Evolutionary conservation across 2,329 filamentous ascomycete genomes (phyloP).

Genomic region (Hymenoscyphus linearis): DNA sequence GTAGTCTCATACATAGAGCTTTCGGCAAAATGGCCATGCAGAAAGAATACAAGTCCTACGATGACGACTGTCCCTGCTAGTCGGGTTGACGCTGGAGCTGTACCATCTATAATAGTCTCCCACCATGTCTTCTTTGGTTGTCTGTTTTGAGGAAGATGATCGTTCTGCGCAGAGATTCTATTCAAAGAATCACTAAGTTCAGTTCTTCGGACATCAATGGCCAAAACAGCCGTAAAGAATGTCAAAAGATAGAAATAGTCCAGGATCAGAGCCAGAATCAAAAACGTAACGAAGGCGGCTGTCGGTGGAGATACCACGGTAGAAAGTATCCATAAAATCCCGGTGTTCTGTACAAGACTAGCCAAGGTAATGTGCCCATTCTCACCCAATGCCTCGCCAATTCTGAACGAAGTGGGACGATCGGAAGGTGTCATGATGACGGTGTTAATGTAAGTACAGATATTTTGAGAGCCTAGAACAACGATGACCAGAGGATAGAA

Average conservation of each 20-base stretch:
- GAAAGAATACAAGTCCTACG: slow-evolving; percentile 64
- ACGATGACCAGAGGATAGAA: slow-evolving; percentile 74
- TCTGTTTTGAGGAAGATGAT: slow-evolving; percentile 21
- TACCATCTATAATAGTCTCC: slow-evolving; percentile 57
- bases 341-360: slow-evolving; percentile 62
- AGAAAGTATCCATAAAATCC: slow-evolving; percentile 61
- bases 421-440: slow-evolving; percentile 68
- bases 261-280: slow-evolving; percentile 67
- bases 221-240: slow-evolving; percentile 74
- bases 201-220: slow-evolving; percentile 70
- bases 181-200: slow-evolving; percentile 70
- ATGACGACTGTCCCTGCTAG: slow-evolving; percentile 71
- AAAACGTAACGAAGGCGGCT: slow-evolving; percentile 70
- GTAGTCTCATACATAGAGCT: slow-evolving; percentile 40
- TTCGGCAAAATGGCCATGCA: slow-evolving; percentile 72
- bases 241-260: slow-evolving; percentile 76
- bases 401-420: slow-evolving; percentile 61
- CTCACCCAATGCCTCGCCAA: slow-evolving; percentile 69
- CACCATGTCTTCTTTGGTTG: slow-evolving; percentile 46
- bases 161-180: slow-evolving; percentile 38
- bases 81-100: slow-evolving; percentile 62
- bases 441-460: slow-evolving; percentile 71
- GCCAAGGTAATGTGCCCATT: slow-evolving; percentile 65
- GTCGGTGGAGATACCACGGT: slow-evolving; percentile 64
- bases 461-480: slow-evolving; percentile 70